phyloP scores from a whole-genome alignment of 2,329 filamentous ascomycete species.

The Phaeosphaeria sp. region DNA sequence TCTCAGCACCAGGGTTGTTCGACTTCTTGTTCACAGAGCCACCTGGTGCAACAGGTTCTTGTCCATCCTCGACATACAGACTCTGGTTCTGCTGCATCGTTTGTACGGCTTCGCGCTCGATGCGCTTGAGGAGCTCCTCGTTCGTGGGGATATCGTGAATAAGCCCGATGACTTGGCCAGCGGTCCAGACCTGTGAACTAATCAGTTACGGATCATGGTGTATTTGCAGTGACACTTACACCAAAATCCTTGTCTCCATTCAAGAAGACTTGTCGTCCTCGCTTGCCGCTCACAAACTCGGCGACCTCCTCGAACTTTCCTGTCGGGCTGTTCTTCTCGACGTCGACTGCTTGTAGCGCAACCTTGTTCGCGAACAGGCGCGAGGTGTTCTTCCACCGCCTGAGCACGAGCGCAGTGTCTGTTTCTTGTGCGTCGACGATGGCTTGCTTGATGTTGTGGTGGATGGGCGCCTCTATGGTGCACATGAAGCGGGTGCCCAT shows the following conservation, averaged over 20 bases:
- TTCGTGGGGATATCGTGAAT: slow-evolving; percentile 61
- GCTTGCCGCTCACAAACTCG: slow-evolving; percentile 85
- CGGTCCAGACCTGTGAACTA: slow-evolving; percentile 85
- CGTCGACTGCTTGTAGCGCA: slow-evolving; percentile 76
- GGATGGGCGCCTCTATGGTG: slow-evolving; percentile 90
- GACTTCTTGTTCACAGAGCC: slow-evolving; percentile 39
- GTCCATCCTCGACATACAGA: slow-evolving; percentile 41
- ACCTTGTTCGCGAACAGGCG: slow-evolving; percentile 92
- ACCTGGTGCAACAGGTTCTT: slow-evolving; percentile 25
- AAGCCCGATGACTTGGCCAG: slow-evolving; percentile 84
- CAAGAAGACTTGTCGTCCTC: slow-evolving; percentile 88
- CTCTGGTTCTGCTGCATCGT: slow-evolving; percentile 49
- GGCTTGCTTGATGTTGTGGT: slow-evolving; percentile 89
- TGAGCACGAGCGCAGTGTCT: slow-evolving; percentile 85
- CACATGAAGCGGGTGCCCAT: slow-evolving; percentile 99
- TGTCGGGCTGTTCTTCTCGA: slow-evolving; percentile 81
- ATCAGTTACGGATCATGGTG: slow-evolving; percentile 5
- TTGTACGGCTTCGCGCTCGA: slow-evolving; percentile 55
- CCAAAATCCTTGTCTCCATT: slow-evolving; percentile 92
- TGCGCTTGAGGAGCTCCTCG: slow-evolving; percentile 53
- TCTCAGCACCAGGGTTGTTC: slow-evolving; percentile 50
- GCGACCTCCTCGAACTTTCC: slow-evolving; percentile 92
- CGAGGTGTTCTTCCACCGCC: slow-evolving; percentile 92
- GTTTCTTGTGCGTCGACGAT: slow-evolving; percentile 90
- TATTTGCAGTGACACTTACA: slow-evolving; percentile 28